Evolutionary conservation across 2,329 filamentous ascomycete genomes (phyloP).

Genomic region (Verticillium longisporum): DNA sequence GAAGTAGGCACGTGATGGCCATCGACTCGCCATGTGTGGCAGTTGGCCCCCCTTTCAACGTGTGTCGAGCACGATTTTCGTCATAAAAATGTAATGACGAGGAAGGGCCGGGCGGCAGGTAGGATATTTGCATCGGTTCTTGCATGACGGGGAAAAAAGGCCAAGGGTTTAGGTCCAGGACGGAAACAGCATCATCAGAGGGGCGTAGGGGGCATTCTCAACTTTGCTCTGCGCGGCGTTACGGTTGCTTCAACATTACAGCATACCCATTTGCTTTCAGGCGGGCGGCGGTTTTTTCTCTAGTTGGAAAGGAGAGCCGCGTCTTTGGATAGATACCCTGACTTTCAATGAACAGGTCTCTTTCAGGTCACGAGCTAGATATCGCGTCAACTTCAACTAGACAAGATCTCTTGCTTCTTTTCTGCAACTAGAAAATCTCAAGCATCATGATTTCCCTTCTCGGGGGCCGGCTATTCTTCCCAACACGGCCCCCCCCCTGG

Average conservation of each 20-base stretch:
- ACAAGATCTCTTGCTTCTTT: slow-evolving; percentile 5
- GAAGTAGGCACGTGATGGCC: not conserved
- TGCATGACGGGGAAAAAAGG: not conserved
- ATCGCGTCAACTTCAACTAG: slow-evolving; percentile 20
- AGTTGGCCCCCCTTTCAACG: slow-evolving; percentile 1
- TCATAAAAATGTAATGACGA: not conserved
- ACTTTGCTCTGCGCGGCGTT: slow-evolving; percentile 10
- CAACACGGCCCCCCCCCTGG: too few species aligned
- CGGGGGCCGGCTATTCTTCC: too few species aligned
- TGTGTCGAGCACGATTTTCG: not conserved
- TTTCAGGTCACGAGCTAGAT: not conserved
- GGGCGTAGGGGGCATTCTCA: slow-evolving; percentile 6
- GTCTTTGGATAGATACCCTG: slow-evolving; percentile 22
- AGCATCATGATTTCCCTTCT: too few species aligned
- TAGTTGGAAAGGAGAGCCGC: not conserved
- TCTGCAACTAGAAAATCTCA: not conserved
- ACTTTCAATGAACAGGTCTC: slow-evolving; percentile 22
- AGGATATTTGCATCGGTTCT: not conserved
- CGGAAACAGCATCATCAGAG: not conserved
- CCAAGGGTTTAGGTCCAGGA: not conserved
- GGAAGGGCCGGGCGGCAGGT: not conserved
- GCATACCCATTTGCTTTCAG: slow-evolving; percentile 7
- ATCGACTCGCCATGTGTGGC: not conserved
- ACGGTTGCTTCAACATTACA: slow-evolving; percentile 11
- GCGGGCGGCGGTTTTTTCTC: slow-evolving; percentile 4